A percentile compares a stretch with the other conserved stretches of the same genome.
Evolutionary conservation across 345 rosid genomes (phyloP).

Genomic region (Lumnitzera littorea): DNA sequence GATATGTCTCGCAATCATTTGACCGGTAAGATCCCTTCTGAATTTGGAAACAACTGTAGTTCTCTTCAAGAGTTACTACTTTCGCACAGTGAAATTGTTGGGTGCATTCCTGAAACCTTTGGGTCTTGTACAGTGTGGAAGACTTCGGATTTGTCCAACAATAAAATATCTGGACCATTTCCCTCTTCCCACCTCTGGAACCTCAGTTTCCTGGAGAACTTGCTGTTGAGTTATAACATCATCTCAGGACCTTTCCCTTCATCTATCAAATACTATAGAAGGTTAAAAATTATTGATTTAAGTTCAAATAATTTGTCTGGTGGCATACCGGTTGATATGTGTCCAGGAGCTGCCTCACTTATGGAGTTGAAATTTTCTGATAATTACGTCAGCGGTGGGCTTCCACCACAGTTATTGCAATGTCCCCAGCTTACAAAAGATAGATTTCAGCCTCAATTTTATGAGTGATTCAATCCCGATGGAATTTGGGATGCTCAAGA

Average conservation of each 20-base stretch:
- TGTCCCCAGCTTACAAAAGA: constrained; percentile 61
- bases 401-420: constrained; percentile 63
- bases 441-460: constrained; percentile 82
- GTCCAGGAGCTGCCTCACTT: constrained; percentile 70
- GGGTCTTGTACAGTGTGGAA: constrained; percentile 65
- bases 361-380: constrained; percentile 81
- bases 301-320: constrained; percentile 29
- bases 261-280: constrained; percentile 60
- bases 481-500: constrained; percentile 63
- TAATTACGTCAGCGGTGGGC: constrained; percentile 70
- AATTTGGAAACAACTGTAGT: constrained; percentile 57
- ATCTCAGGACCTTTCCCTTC: constrained; percentile 70
- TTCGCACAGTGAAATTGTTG: constrained; percentile 69
- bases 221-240: constrained; percentile 59
- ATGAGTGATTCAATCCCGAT: constrained; percentile 75
- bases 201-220: constrained; percentile 50
- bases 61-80: constrained; percentile 56
- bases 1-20: constrained; percentile 74
- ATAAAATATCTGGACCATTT: constrained; percentile 73
- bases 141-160: constrained; percentile 70
- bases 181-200: constrained; percentile 48
- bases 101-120: constrained; percentile 56
- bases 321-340: constrained; percentile 62
- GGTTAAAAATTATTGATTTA: constrained; percentile 52
- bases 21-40: constrained; percentile 78